Conservation (phyloP, 805 yeast species). For the Alloascoidea hylecoeti region DNA sequence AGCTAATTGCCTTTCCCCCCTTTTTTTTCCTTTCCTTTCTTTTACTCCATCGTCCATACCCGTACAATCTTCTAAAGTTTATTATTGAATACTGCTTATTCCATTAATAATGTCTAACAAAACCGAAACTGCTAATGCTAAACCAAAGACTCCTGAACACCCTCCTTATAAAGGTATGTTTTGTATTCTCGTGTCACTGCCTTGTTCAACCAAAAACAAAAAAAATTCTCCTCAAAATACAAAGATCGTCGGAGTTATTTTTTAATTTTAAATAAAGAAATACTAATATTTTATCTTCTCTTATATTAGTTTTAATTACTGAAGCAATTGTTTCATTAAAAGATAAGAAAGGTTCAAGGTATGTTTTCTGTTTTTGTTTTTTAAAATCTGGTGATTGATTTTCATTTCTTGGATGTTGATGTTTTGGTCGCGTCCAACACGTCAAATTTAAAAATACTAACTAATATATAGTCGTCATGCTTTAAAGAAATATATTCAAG, state of each 20-base stretch:
- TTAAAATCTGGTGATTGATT: no score
- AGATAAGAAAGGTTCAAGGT: conserved; percentile 64
- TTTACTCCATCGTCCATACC: neutral
- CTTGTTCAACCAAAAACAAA: no score
- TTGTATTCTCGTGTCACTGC: no score
- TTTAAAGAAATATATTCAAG: conserved; percentile 66
- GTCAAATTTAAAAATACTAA: neutral
- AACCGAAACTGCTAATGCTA: conserved; percentile 2
- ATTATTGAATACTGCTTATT: neutral
- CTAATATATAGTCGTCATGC: conserved; percentile 56
- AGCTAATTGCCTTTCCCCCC: neutral
- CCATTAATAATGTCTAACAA: conserved; percentile 1
- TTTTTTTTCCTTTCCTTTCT: conserved; percentile 1
- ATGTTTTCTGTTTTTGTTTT: conserved; percentile 19
- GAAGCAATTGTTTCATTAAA: conserved; percentile 50
- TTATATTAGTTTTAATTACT: conserved; percentile 31
- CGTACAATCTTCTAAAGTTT: neutral
- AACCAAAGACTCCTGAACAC: conserved; percentile 1
- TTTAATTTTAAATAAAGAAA: neutral
- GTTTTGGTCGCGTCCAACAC: no score
- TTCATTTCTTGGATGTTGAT: no score
- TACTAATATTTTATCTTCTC: conserved; percentile 1
- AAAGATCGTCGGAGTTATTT: neutral
- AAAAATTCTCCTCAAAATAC: neutral
- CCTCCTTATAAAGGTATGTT: conserved; percentile 13